Evolutionary conservation across 371 early-diverging fungal species (phyloP).

Genomic region (Mycotypha africana): DNA sequence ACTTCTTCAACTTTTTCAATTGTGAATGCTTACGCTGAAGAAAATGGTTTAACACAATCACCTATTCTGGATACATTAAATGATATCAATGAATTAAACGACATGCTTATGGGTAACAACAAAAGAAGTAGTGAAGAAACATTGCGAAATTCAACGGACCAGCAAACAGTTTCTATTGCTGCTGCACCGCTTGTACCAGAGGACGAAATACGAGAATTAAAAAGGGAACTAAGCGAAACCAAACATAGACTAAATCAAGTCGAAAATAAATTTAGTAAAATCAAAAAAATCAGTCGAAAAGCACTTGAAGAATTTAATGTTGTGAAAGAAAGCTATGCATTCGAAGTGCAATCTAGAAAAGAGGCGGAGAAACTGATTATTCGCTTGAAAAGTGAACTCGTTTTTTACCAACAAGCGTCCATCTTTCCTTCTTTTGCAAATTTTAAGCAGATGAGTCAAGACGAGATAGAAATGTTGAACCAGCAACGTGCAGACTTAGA

Average conservation of each 20-base stretch:
- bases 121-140: constrained; percentile 19
- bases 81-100: constrained; percentile 12
- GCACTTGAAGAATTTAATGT: constrained; percentile 42
- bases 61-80: constrained; percentile 9
- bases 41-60: constrained; percentile 3
- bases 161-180: too few species aligned
- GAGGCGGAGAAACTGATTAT: constrained; percentile 24
- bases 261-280: constrained; percentile 35
- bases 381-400: constrained; percentile 29
- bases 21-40: constrained; percentile 22
- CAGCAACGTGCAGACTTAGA: constrained; percentile 20
- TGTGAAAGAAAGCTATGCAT: constrained; percentile 38
- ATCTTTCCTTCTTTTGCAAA: constrained; percentile 6
- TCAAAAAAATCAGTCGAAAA: constrained; percentile 41
- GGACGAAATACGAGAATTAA: constrained; percentile 10
- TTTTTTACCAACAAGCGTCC: constrained; percentile 31
- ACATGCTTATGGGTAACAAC: constrained; percentile 15
- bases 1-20: constrained; percentile 20
- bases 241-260: constrained; percentile 28
- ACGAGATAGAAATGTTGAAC: constrained; percentile 24
- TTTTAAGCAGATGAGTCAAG: constrained; percentile 17
- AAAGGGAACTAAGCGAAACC: constrained; percentile 23
- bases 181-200: too few species aligned
- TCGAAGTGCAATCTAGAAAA: constrained; percentile 31
- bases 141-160: constrained; percentile 10